Base-by-base conservation (phyloP, 768 basidiomycete genomes). In the Serpula lacrymans region DNA sequence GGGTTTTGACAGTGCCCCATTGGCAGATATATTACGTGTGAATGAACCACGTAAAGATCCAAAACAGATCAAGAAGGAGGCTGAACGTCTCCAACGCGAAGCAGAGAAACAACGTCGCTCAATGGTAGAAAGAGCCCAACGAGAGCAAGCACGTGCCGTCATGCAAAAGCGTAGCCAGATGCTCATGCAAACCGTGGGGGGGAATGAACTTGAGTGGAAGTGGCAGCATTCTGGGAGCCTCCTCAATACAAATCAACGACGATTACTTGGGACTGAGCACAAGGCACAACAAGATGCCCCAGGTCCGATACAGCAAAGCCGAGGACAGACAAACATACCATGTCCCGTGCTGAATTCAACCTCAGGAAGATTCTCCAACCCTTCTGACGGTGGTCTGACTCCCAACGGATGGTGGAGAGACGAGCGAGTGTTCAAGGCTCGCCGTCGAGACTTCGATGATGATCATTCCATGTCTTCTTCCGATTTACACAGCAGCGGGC, bases 391-490 rank as follows among this genome's bases (percentile, higher is more conserved):
- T 13, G 57, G 59, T 8, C 47, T 57, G 36, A 63, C 56, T 23
- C 47, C 56, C 18, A 64, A 59, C 43, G 77, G 72, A 45, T 75
- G 74, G 69, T 75, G 79, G 60, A 67, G 71, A 33, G 74, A 75
- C 35, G 84, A 86, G 55, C 75, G 83, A 18, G 60, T 84, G 55
- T 65, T 75, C 40, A 93, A 93, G 69, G 85, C 80, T 46, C 77
- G 90, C 48, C 77, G 86, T 57, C 69, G 87, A 57, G 88, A 91
- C 52, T 84, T 76, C 50, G 91, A 94, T 63, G 91, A 92, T 55
- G 90, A 91, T 53, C 88, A 87, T 55, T 93, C 91, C 22, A 86
- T 90, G 77, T 90, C 88, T 39, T 89, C 86, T 21, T 89, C 87
- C 34, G 91, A 92, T 50, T 70, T 92, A 22, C 84, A 84, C 49